These are phyloP conservation scores for Asterophora lycoperdoides DNA, from an alignment of 768 basidiomycete species.

Conservation along the genomic window DNA sequence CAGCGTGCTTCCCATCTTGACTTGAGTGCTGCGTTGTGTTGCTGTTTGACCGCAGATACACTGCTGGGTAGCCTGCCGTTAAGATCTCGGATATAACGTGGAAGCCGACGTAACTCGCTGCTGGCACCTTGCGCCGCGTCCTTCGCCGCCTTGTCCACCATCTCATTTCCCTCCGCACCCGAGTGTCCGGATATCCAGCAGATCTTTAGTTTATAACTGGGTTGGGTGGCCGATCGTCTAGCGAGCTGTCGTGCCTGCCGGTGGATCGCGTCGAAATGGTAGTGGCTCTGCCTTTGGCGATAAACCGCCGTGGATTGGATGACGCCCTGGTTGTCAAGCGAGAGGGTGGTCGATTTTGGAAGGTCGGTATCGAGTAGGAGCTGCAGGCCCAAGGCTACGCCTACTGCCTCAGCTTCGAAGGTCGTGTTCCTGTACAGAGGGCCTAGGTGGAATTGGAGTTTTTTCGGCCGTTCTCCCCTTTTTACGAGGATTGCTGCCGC, in stretches of 20 bases:
- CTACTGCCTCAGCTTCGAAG: no score
- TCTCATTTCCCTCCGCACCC: neutral
- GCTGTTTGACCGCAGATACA: neutral
- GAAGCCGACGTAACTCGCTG: neutral
- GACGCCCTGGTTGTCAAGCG: no score
- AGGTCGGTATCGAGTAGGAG: no score
- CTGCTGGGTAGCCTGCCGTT: neutral
- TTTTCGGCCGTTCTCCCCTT: no score
- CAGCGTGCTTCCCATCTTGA: neutral
- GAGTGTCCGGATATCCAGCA: no score
- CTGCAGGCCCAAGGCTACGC: no score
- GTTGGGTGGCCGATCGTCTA: neutral
- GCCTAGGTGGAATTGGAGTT: no score
- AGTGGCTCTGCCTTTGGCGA: neutral
- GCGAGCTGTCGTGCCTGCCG: neutral
- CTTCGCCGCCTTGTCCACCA: neutral
- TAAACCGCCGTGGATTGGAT: neutral
- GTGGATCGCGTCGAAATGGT: no score
- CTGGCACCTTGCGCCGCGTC: no score
- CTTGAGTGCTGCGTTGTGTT: neutral
- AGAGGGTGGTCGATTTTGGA: no score
- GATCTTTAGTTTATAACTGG: neutral
- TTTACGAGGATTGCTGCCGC: no score
- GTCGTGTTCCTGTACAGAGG: no score
- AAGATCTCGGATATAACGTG: neutral